Base-by-base conservation (phyloP, 1,284 basidiomycete species). In the Mycena sp. region DNA sequence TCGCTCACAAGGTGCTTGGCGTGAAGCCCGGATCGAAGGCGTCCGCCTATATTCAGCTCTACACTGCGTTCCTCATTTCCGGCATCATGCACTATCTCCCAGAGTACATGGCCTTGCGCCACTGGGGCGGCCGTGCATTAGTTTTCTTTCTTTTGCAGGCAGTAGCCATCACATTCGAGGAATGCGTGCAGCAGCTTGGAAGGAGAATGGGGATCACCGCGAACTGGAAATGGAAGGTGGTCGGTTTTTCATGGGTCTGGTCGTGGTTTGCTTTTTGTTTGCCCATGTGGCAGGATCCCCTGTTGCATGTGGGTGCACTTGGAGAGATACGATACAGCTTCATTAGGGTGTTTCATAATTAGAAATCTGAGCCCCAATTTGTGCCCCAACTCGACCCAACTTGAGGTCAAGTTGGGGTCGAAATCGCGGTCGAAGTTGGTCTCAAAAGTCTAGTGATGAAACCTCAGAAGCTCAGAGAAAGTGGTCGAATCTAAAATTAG, bases 71-170 rank as follows among this genome's bases (percentile, higher is more conserved):
- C 62, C 25, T 63, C 25, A 51, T 69, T 29, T 70, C 69, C 38
- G 65, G 59, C 44, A 19, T 65, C 17, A 41, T 65, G 44, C 69
- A 70, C 52, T 59, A 63, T 45, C 44, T 57, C 23, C 67, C 52
- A 6, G 68, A 68, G 26, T 59, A 54, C 38, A 55, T 59, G 58
- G 63, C 61, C 9, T 25, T 65, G 29, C 48, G 51, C 29, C 54
- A 60, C 43, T 65, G 63, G 57, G 45, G 59, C 48, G 63, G 61
- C 35, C 43, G 58, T 38, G 59, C 65, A 37, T 38, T 67, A 4
- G 14, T 6, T 4, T 70, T 70, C 67, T 70, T 69, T 61, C 35
- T 64, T 32, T 23, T 58, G 6, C 67, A 70, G 44, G 63, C 69
- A 12, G 23, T 63, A 6, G 69, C 63, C 6, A 67, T 70, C 23